These are phyloP conservation scores for Stephanodiscus triporus DNA, from an alignment of 108 stramenopile species.

Conservation along the genomic window DNA sequence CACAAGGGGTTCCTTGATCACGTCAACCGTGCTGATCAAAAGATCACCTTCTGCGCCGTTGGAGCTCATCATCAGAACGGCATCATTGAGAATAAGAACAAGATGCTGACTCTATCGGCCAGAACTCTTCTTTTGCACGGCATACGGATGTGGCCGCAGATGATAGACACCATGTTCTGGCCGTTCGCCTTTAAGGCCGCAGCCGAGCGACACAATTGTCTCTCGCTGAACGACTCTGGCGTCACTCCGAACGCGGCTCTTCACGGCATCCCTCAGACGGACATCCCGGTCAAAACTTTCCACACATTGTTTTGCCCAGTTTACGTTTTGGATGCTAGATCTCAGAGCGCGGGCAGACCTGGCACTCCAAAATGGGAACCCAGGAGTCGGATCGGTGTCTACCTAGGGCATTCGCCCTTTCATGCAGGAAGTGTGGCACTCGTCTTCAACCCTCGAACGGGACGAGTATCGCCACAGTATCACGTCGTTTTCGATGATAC, in stretches of 20 bases:
- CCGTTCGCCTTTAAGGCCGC: slow-evolving; percentile 50
- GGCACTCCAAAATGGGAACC: slow-evolving; percentile 37
- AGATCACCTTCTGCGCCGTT: slow-evolving; percentile 53
- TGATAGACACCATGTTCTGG: slow-evolving; percentile 52
- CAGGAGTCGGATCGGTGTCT: slow-evolving; percentile 34
- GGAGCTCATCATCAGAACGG: slow-evolving; percentile 64
- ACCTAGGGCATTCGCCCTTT: too few species aligned
- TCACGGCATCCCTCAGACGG: slow-evolving; percentile 21
- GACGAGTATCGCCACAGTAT: too few species aligned
- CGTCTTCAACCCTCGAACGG: too few species aligned
- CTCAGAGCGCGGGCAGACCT: slow-evolving; percentile 11
- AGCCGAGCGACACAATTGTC: slow-evolving; percentile 11
- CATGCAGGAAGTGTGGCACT: too few species aligned
- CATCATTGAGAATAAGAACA: slow-evolving; percentile 49
- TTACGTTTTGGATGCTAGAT: slow-evolving; percentile 10
- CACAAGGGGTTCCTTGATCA: slow-evolving; percentile 37
- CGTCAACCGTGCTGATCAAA: too few species aligned
- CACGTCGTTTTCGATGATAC: too few species aligned
- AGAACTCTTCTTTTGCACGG: slow-evolving; percentile 58
- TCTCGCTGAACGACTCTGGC: neutral
- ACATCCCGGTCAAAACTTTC: slow-evolving; percentile 11
- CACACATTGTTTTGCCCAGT: slow-evolving; percentile 24
- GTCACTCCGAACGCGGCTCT: slow-evolving; percentile 1
- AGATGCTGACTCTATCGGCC: slow-evolving; percentile 47
- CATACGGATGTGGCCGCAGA: slow-evolving; percentile 46